These are phyloP conservation scores for Stephanocyclus meneghinianus DNA, from an alignment of 352 stramenopile species.

Conservation along the genomic window DNA sequence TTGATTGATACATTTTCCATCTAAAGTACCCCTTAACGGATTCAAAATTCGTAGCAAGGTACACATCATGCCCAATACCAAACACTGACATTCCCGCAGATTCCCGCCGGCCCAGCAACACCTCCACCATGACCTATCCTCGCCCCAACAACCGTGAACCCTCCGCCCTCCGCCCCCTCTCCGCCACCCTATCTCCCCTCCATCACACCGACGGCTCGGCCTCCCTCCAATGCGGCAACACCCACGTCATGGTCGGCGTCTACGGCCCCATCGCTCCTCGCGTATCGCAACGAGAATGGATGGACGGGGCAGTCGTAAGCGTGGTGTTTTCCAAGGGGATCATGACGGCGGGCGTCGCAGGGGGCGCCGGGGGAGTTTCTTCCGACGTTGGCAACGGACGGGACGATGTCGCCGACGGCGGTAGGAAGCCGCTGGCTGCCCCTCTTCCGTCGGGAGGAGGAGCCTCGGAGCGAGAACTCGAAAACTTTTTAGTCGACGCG, in stretches of 20 bases:
- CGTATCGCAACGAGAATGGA: slow-evolving; percentile 41
- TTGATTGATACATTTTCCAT: no score
- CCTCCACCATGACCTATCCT: background rate
- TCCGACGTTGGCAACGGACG: background rate
- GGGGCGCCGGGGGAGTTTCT: background rate
- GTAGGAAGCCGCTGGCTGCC: slow-evolving; percentile 18
- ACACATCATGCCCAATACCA: no score
- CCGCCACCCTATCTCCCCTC: slow-evolving; percentile 69
- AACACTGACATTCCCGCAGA: no score
- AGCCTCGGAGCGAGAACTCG: slow-evolving; percentile 47
- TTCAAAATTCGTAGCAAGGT: no score
- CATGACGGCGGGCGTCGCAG: slow-evolving; percentile 10
- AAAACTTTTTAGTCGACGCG: slow-evolving; percentile 42
- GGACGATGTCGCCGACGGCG: background rate
- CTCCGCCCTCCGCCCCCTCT: slow-evolving; percentile 60
- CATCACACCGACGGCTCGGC: slow-evolving; percentile 69
- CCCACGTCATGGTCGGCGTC: slow-evolving; percentile 65
- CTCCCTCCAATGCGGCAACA: slow-evolving; percentile 67
- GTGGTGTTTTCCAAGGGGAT: slow-evolving; percentile 48
- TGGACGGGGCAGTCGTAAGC: slow-evolving; percentile 42
- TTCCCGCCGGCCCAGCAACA: no score
- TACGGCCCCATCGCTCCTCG: slow-evolving; percentile 69
- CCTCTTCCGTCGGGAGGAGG: slow-evolving; percentile 33
- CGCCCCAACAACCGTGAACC: slow-evolving; percentile 11
- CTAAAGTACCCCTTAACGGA: no score